Evolutionary conservation across 306 rosid genomes (phyloP), one percentile per base, ranked within the genome.

Genomic region (Cucumis hystrix): DNA sequence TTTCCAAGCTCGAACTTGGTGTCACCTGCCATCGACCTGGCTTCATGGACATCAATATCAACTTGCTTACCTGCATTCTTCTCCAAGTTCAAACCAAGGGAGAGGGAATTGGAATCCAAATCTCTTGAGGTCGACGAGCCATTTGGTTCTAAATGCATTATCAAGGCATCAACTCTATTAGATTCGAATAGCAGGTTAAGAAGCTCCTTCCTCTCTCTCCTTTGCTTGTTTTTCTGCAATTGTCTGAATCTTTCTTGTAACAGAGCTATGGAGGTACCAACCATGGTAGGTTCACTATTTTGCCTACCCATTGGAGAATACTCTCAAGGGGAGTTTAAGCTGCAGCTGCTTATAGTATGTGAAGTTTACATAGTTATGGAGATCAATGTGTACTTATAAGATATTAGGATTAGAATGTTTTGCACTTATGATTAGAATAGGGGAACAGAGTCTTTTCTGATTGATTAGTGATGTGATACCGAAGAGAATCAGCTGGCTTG

Each of bases 161-260:
- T 64, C 65, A 85, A 60, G 10, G 85, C 43, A 28, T 49, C 69
- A 6, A 70, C 75, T 41, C 74, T 81, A 57, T 79, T 81, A 6
- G 79, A 77, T n/a, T 73, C 84, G 1, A 89, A 83, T 62, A 87
- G 80, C 47, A 83, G 77, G 74, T 83, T 82, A 37, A 83, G 80
- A 65, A 95, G 87, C 82, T 95, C 85, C 66, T 87, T 89, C 67
- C 90, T 92, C 73, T 92, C 97, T 79, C 98, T 92, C 64, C 89
- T 92, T 77, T 89, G 93, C 78, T 92, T 95, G 80, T 88, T 96
- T 85, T 90, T 95, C 88, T 95, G 95, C 86, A 95, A 87, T 74
- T 88, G 91, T 52, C 93, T 90, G 81, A 95, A 95, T 88, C 98
- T 92, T 78, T 92, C 96, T 81, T 95, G 98, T 81, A 95, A 87